Percentiles rank a stretch among this genome's conserved stretches.
These are phyloP conservation scores for Onygenales sp. DNA, from an alignment of 2,329 filamentous ascomycete genomes.

Conservation along the genomic window DNA sequence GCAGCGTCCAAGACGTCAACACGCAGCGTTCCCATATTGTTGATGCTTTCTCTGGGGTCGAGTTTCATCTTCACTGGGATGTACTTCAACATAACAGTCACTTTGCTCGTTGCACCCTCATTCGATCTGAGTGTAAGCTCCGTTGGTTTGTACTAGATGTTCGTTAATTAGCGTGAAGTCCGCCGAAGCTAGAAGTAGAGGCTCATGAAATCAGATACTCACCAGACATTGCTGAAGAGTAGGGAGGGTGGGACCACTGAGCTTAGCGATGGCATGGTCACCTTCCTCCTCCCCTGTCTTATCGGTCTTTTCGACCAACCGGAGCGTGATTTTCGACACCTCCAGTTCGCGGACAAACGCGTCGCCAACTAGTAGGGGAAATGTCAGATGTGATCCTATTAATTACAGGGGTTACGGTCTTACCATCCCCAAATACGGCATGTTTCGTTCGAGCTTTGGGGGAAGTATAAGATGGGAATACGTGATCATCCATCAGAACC, in stretches of 20 bases:
- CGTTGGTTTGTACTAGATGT: constrained; percentile 71
- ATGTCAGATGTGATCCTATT: constrained; percentile 11
- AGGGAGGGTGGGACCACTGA: constrained; percentile 75
- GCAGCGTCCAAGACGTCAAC: constrained; percentile 84
- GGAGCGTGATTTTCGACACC: constrained; percentile 83
- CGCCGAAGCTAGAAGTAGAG: background rate
- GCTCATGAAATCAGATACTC: constrained; percentile 26
- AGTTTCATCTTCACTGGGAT: constrained; percentile 90
- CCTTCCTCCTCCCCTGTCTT: constrained; percentile 57
- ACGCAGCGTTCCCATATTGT: constrained; percentile 92
- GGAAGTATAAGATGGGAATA: constrained; percentile 80
- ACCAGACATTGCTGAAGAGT: constrained; percentile 82
- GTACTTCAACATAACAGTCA: constrained; percentile 90
- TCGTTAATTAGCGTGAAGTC: constrained; percentile 9
- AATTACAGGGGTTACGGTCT: constrained; percentile 13
- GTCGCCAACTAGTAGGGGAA: constrained; percentile 55
- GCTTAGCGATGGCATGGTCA: constrained; percentile 68
- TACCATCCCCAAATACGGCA: constrained; percentile 73
- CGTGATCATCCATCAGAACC: constrained; percentile 87
- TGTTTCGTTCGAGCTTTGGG: constrained; percentile 60
- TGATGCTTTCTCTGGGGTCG: constrained; percentile 92
- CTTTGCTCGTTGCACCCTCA: constrained; percentile 63
- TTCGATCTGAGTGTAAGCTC: constrained; percentile 69
- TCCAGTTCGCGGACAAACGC: constrained; percentile 96
- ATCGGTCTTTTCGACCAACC: constrained; percentile 71